These are phyloP conservation scores for Aleurites moluccanus DNA, from an alignment of 441 rosid species.

Conservation along the genomic window DNA sequence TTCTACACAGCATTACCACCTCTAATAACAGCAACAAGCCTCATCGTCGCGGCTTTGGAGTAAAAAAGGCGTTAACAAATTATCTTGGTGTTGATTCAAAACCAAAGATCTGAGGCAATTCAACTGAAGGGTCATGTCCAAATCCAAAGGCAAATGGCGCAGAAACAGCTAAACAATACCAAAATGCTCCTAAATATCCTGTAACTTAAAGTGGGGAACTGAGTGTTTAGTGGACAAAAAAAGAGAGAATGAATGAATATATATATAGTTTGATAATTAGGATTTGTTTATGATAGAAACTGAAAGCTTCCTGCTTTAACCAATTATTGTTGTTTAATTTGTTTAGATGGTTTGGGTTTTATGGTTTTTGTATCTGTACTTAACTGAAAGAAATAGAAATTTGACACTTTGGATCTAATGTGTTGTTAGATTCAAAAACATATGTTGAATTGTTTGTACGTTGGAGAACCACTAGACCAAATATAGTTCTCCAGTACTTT, in stretches of 20 bases:
- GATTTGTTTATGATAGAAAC: slow-evolving; percentile 14
- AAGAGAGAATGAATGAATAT: not conserved
- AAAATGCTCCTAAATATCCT: slow-evolving; percentile 34
- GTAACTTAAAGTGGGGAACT: slow-evolving; percentile 22
- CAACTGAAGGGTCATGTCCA: slow-evolving; percentile 39
- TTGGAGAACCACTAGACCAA: too few relatives aligned
- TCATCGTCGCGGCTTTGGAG: slow-evolving; percentile 72
- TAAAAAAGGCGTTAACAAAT: slow-evolving; percentile 62
- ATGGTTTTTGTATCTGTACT: not conserved
- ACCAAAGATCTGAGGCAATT: slow-evolving; percentile 49
- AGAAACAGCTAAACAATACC: slow-evolving; percentile 17
- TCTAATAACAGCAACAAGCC: slow-evolving; percentile 40
- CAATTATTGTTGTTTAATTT: slow-evolving; percentile 7
- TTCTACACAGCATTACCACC: slow-evolving; percentile 32
- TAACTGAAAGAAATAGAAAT: not conserved
- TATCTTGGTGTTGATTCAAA: slow-evolving; percentile 66
- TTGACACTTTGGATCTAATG: too few relatives aligned
- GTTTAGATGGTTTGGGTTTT: not conserved
- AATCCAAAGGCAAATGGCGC: slow-evolving; percentile 26
- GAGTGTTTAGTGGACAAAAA: not conserved
- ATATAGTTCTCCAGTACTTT: too few relatives aligned
- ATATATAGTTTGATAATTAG: slow-evolving; percentile 19
- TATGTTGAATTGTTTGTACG: too few relatives aligned
- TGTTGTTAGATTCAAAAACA: too few relatives aligned
- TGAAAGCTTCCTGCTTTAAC: not conserved